These are phyloP conservation scores for Cladorrhinum samala DNA, from an alignment of 495 filamentous ascomycete genomes.

Conservation along the genomic window DNA sequence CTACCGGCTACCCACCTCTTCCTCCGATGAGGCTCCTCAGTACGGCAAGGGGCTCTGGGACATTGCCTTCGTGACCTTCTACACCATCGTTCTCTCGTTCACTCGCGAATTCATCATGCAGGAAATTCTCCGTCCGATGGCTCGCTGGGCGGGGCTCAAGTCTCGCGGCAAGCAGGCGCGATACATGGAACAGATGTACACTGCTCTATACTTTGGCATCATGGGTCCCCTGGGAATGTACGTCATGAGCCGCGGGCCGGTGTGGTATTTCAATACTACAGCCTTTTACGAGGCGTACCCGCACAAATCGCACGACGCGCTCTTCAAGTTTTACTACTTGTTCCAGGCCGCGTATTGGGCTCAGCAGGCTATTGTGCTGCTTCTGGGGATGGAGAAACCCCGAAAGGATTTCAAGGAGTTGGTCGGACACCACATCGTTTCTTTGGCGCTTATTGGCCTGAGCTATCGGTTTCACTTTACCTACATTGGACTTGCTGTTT, in stretches of 20 bases:
- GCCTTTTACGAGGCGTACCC: constrained; percentile 92
- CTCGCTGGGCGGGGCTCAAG: constrained; percentile 61
- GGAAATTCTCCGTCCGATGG: constrained; percentile 75
- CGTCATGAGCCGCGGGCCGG: constrained; percentile 80
- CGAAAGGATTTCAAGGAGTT: constrained; percentile 96
- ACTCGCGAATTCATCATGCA: constrained; percentile 98
- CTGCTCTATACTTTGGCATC: constrained; percentile 86
- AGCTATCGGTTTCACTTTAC: constrained; percentile 99
- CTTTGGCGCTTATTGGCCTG: constrained; percentile 74
- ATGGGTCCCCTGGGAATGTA: constrained; percentile 85
- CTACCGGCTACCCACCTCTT: constrained; percentile 60
- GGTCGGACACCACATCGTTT: constrained; percentile 90
- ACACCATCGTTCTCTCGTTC: constrained; percentile 83
- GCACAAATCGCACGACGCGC: constrained; percentile 71
- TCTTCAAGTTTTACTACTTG: constrained; percentile 97
- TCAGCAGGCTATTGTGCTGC: constrained; percentile 86
- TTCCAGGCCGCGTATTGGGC: constrained; percentile 95
- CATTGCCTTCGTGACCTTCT: constrained; percentile 82
- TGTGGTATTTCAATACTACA: constrained; percentile 96
- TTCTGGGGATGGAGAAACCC: constrained; percentile 88
- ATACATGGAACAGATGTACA: constrained; percentile 98
- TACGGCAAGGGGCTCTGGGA: constrained; percentile 89
- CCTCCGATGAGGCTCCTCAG: constrained; percentile 52
- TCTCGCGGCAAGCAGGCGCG: constrained; percentile 75
- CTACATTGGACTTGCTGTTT: constrained; percentile 94